Percentiles rank a stretch among this genome's conserved stretches.
Conservation (phyloP, 768 basidiomycete species). For the Trametes cinnabarina region DNA sequence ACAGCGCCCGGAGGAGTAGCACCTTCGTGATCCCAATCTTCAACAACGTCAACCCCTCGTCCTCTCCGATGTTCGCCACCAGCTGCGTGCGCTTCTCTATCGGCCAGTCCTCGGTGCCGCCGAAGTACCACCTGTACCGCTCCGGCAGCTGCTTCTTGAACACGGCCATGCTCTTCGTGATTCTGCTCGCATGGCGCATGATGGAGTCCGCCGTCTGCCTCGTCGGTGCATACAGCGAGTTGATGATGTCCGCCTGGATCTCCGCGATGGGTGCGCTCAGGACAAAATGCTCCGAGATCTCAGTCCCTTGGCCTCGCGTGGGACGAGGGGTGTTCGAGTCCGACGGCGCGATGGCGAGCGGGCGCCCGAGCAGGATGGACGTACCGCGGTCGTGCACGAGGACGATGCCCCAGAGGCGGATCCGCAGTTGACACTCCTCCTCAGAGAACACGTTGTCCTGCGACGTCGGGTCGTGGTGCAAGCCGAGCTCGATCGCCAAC, state of each 20-base stretch:
- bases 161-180: slow-evolving; percentile 73
- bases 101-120: slow-evolving; percentile 75
- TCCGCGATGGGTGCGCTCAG: slow-evolving; percentile 73
- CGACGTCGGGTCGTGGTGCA: slow-evolving; percentile 84
- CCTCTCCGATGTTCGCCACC: slow-evolving; percentile 72
- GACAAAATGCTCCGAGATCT: slow-evolving; percentile 79
- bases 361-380: slow-evolving; percentile 82
- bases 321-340: slow-evolving; percentile 82
- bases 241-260: slow-evolving; percentile 88
- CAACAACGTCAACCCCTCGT: slow-evolving; percentile 77
- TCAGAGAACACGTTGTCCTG: slow-evolving; percentile 58
- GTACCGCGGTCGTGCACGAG: slow-evolving; percentile 87
- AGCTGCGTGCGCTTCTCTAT: slow-evolving; percentile 62
- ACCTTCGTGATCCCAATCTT: slow-evolving; percentile 83
- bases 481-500: slow-evolving; percentile 76
- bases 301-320: slow-evolving; percentile 45
- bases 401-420: slow-evolving; percentile 82
- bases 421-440: slow-evolving; percentile 75
- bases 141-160: slow-evolving; percentile 70
- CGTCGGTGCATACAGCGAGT: slow-evolving; percentile 79
- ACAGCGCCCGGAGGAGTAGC: slow-evolving; percentile 72
- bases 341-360: slow-evolving; percentile 77
- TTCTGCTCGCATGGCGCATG: slow-evolving; percentile 74
- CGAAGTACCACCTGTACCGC: slow-evolving; percentile 70
- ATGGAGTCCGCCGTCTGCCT: slow-evolving; percentile 65